Evolutionary conservation across 2,329 filamentous ascomycete genomes (phyloP).

Genomic region (Graphiopsis chlorocephala): DNA sequence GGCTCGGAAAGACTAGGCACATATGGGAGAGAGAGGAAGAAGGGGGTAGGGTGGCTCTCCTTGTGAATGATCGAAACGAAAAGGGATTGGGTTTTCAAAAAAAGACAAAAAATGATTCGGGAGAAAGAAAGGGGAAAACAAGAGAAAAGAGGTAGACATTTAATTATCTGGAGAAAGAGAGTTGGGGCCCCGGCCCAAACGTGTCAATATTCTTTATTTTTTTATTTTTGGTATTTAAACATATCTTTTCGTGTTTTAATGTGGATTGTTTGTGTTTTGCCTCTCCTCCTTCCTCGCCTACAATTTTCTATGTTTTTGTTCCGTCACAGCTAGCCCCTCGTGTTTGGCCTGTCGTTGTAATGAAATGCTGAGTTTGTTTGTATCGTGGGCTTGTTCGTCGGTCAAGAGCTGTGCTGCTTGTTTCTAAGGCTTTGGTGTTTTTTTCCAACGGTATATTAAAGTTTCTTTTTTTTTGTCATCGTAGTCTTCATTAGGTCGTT

Average conservation of each 20-base stretch:
- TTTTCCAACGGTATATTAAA: too few relatives aligned
- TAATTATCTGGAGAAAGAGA: background rate
- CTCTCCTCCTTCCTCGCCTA: background rate
- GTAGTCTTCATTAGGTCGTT: background rate
- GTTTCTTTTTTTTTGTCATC: background rate
- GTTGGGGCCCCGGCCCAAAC: background rate
- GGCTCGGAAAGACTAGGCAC: background rate
- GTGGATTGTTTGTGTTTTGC: background rate
- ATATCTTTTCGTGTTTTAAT: too few relatives aligned
- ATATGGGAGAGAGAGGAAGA: background rate
- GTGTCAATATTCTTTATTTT: background rate
- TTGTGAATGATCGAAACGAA: background rate
- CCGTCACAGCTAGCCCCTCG: too few relatives aligned
- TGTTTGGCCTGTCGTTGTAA: too few relatives aligned
- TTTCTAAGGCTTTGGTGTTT: too few relatives aligned
- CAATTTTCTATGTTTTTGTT: background rate
- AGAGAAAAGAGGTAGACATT: too few relatives aligned
- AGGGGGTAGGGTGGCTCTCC: background rate
- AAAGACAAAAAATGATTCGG: background rate
- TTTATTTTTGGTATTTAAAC: background rate
- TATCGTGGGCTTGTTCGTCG: too few relatives aligned
- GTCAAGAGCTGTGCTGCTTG: too few relatives aligned
- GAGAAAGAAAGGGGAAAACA: background rate
- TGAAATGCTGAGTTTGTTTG: too few relatives aligned
- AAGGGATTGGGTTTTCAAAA: background rate